phyloP scores from a whole-genome alignment of 768 basidiomycete genomes.

The Suillus occidentalis region DNA sequence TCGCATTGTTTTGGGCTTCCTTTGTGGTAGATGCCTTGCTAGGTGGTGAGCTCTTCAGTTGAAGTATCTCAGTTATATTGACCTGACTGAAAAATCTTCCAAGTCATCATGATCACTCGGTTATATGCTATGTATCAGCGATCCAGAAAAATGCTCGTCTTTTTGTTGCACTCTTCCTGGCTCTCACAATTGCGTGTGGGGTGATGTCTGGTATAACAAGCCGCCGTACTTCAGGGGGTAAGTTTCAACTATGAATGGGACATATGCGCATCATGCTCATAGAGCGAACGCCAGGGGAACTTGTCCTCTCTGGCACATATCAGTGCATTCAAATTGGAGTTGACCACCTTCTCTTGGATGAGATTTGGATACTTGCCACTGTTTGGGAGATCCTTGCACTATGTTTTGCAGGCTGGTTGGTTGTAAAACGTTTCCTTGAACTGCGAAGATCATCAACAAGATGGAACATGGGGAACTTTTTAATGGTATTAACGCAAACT shows the following conservation, averaged over 20 bases:
- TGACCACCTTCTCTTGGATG: neutral
- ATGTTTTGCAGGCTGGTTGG: neutral
- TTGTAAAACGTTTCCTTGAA: neutral
- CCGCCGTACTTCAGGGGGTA: neutral
- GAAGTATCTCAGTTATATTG: neutral
- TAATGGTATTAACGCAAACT: neutral
- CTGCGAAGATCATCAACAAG: neutral
- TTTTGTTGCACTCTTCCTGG: neutral
- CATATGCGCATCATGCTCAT: neutral
- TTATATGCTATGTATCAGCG: neutral
- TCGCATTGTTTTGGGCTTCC: neutral
- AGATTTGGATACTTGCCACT: neutral
- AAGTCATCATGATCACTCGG: neutral
- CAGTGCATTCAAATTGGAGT: neutral
- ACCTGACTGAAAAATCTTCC: neutral
- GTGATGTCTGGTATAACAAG: neutral
- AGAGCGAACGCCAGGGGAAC: neutral
- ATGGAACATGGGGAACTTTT: neutral
- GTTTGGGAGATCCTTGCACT: neutral
- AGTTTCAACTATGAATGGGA: neutral
- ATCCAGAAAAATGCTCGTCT: neutral
- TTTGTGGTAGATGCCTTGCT: neutral
- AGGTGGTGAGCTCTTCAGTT: neutral
- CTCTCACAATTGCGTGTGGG: neutral
- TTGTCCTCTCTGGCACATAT: neutral